Evolutionary conservation across 2,329 filamentous ascomycete genomes (phyloP), one percentile per base, ranked within the genome.

Genomic region (Paradendryphiella salina): DNA sequence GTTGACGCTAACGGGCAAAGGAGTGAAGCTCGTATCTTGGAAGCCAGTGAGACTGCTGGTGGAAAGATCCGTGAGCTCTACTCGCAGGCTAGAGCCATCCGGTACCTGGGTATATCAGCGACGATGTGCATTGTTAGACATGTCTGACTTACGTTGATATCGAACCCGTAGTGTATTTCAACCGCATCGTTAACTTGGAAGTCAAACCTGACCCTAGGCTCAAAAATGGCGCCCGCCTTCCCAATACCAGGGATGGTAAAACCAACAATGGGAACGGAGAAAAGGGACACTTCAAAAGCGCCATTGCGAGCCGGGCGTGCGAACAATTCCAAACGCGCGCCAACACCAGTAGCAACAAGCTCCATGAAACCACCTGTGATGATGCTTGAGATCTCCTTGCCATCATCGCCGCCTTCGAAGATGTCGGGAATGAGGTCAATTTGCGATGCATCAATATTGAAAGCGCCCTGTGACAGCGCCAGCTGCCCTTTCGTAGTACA

Each of bases 191-290:
- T 52, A 3, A 73, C 52, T 0, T 69, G 41, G 21, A 69, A 72
- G 10, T 65, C 61, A 4, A 64, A 59, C 6, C 47, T 51, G 21
- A 75, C 58, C 7, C 48, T 54, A 3, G 69, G 65, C 17, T 65
- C 62, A 46, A 74, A 71, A 17, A 61, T 41, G n/a, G 70, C 65
- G 32, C 71, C 72, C 11, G 71, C 71, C n/a, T 64, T 52, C 1
- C 71, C 72, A 14, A 75, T 61, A 4, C 66, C 66, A 1, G 72
- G 72, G 31, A 75, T 73, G 3, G 50, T 42, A 50, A 73, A 68
- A 11, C 69, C 63, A 8, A 69, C 45, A 14, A 71, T 56, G 5
- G 67, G 70, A 9, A 71, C 36, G 2, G 47, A 42, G 28, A 68
- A 59, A 2, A 72, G 43, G 2, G 53, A 41, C 17, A 70, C 51